Evolutionary conservation across 192 early-diverging fungal genomes (phyloP), one percentile per base, ranked within the genome.

Genomic region (Rhizoclosmatium sp.): DNA sequence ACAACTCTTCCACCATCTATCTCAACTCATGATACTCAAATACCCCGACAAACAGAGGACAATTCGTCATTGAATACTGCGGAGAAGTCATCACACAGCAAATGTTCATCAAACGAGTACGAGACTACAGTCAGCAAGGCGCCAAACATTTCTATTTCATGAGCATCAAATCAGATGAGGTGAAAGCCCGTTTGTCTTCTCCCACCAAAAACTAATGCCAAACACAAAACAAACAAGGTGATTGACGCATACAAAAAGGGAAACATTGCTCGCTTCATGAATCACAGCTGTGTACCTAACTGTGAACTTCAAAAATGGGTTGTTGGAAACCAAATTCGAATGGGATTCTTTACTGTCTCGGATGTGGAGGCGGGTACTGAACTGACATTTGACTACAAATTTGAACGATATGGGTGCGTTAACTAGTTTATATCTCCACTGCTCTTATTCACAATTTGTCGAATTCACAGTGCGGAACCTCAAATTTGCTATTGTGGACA

Each of bases 321-420:
- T 59, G 95, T 99, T 46, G 95, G 93, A 7, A 88, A 91, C 7
- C 91, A 91, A 41, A 87, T 94, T 59, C 90, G 98, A 41, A 95
- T 99, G 79, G 98, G 98, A 59, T 97, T 99, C n/a, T 99, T 99
- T 76, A 91, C 95, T 68, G 88, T 90, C 65, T 88, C 88, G 60
- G 86, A 92, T 44, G 88, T 99, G 14, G 87, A 87, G 40, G 87
- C 86, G 41, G 95, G 94, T 31, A 91, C 93, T 47, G 98, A 99
- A 80, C 80, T 99, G 46, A 98, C 97, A 1, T 99, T 99, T 86
- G 98, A 99, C 83, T 99, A 99, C 87, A 95, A 98, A 81, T 98
- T 99, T 87, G 95, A 98, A 77, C 89, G 96, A 71, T 96, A 90
- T 85, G 95, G 94, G 92, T 94, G 88, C 78, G 81, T 76, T 41